phyloP scores from a whole-genome alignment of 495 filamentous ascomycete genomes.

The Lepidopterella palustris region DNA sequence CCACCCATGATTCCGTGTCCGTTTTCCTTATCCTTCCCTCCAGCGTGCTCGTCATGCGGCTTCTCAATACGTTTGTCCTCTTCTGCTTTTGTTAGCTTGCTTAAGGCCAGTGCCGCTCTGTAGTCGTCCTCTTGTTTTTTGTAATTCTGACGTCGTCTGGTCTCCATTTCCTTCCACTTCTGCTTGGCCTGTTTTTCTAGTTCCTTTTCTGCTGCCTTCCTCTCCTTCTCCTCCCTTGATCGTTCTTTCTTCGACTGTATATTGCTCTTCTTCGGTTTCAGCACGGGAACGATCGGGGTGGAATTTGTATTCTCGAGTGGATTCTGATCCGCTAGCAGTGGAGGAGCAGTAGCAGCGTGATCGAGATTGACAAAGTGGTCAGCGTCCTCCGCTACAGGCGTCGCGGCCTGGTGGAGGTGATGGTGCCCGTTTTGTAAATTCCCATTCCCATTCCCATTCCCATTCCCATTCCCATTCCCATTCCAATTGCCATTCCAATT shows the following conservation, averaged over 20 bases:
- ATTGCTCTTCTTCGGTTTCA: conserved; percentile 36
- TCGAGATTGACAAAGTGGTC: conserved; percentile 50
- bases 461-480: too few relatives aligned
- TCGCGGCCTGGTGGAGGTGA: conserved; percentile 27
- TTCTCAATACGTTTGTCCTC: conserved; percentile 37
- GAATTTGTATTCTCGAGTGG: conserved; percentile 22
- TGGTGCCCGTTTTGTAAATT: conserved; percentile 17
- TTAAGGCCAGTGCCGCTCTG: conserved; percentile 52
- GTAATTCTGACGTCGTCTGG: conserved; percentile 42
- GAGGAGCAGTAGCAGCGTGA: conserved; percentile 57
- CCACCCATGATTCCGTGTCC: conserved; percentile 35
- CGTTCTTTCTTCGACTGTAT: conserved; percentile 54
- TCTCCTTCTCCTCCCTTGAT: conserved; percentile 30
- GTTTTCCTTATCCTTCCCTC: conserved; percentile 26
- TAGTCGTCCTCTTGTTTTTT: conserved; percentile 54
- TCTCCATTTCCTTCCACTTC: conserved; percentile 58
- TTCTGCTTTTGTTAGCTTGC: conserved; percentile 46
- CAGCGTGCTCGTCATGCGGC: neutral
- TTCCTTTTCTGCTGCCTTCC: conserved; percentile 42
- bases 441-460: too few relatives aligned
- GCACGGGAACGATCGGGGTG: conserved; percentile 18
- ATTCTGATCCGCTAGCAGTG: conserved; percentile 27
- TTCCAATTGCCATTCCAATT: too few relatives aligned
- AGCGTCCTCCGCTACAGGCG: conserved; percentile 44
- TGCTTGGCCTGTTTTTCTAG: conserved; percentile 57